Percentiles rank a stretch among this genome's conserved stretches.
Evolutionary conservation across 1,284 basidiomycete genomes (phyloP).

Genomic region (Filobasidium uniguttulatum): DNA sequence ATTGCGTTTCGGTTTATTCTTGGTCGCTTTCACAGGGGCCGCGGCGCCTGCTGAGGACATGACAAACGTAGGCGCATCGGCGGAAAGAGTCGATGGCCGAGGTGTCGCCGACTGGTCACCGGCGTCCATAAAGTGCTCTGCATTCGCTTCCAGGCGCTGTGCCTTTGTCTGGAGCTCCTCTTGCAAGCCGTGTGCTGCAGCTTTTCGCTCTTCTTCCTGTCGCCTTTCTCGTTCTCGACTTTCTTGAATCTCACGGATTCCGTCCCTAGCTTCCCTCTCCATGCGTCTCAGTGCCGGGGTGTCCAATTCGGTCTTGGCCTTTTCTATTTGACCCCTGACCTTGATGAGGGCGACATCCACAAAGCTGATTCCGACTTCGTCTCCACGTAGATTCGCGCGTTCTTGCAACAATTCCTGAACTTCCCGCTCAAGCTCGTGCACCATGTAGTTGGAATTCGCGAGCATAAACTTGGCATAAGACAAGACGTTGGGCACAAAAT

Average conservation of each 20-base stretch:
- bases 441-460: slow-evolving; percentile 72
- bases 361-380: slow-evolving; percentile 64
- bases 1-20: slow-evolving; percentile 20
- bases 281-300: slow-evolving; percentile 39
- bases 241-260: slow-evolving; percentile 32
- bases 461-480: slow-evolving; percentile 90
- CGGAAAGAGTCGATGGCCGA: not conserved
- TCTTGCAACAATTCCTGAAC: slow-evolving; percentile 59
- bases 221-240: slow-evolving; percentile 28
- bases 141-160: too few relatives aligned
- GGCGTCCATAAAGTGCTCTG: not conserved
- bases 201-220: slow-evolving; percentile 11
- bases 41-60: not conserved
- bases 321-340: slow-evolving; percentile 60
- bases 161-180: too few relatives aligned
- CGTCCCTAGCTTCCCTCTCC: slow-evolving; percentile 28
- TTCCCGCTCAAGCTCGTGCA: slow-evolving; percentile 58
- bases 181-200: too few relatives aligned
- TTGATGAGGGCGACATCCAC: slow-evolving; percentile 64
- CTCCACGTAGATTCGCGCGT: slow-evolving; percentile 49
- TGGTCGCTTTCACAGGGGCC: slow-evolving; percentile 12
- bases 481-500: slow-evolving; percentile 87
- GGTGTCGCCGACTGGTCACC: not conserved
- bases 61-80: slow-evolving; percentile 7
- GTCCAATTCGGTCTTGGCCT: slow-evolving; percentile 54